Evolutionary conservation across 352 stramenopile species (phyloP), one percentile per base, ranked within the genome.

Genomic region (Thalassiosira exigua): DNA sequence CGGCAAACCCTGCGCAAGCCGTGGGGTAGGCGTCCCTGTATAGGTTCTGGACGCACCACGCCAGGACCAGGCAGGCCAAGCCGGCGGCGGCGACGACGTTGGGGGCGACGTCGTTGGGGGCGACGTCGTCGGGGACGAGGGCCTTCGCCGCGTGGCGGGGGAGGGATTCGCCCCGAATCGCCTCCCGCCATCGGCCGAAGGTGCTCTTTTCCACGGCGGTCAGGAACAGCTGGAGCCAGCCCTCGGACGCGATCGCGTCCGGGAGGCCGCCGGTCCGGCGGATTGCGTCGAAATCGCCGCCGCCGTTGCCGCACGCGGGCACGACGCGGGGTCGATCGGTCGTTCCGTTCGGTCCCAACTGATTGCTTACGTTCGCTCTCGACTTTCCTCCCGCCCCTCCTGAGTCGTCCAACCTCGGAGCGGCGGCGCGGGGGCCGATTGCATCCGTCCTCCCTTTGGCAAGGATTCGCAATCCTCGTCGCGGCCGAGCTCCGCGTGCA

Each of bases 141-240:
- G 61, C 73, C 51, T 86, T 78, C 2, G 85, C 91, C 2, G 76
- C 33, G n/a, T 72, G 41, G 41, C 88, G 77, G 14, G 79, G 87
- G 29, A 94, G 62, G 2, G 83, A 92, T 56, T 89, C 87, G 59
- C 94, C 84, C n/a, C 75, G 54, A 14, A 94, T 75, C 11, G 78
- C 67, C 76, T 93, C 90, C 54, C 86, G 74, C 89, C 90, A 94
- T 54, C 84, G 76, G 64, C 70, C 75, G 60, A 94, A 94, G 4
- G 70, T 88, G 27, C 80, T 76, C 69, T 93, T 93, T 75, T 94
- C 80, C 4, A 84, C 66, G 5, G 89, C 82, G 19, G 85, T 94
- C 5, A 94, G 73, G 62, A 94, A 92, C 36, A 94, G 72, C 70
- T 93, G 86, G 30, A 92, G 72, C 88, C 88, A 93, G 24, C 86